phyloP scores from a whole-genome alignment of 306 rosid genomes.

The Lathyrus tuberosus region DNA sequence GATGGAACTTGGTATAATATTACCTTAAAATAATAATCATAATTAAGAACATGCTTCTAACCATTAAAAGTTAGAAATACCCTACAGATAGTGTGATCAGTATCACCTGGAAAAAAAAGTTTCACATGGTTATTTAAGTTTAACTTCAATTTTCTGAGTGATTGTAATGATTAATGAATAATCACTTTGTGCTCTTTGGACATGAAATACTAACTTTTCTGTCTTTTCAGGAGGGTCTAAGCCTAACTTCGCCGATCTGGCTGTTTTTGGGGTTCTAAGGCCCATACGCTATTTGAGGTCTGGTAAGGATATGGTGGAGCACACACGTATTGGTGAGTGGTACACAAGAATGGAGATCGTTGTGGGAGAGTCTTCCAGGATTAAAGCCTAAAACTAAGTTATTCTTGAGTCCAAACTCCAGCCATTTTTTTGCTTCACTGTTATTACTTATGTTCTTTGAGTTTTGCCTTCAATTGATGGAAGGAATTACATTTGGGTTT shows the following conservation, averaged over 20 bases:
- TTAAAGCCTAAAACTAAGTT: conserved; percentile 53
- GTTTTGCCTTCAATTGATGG: conserved; percentile 36
- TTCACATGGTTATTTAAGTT: conserved; percentile 16
- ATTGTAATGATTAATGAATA: conserved; percentile 2
- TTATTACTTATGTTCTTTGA: conserved; percentile 30
- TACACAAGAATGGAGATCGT: conserved; percentile 81
- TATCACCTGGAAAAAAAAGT: conserved; percentile 2
- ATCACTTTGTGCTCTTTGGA: conserved; percentile 19
- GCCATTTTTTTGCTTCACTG: conserved; percentile 21
- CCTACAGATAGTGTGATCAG: not conserved
- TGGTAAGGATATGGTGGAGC: conserved; percentile 95
- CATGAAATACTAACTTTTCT: conserved; percentile 18
- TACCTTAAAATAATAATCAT: not conserved
- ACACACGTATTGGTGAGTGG: conserved; percentile 94
- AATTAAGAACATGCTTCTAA: conserved; percentile 15
- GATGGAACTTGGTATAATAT: conserved; percentile 6
- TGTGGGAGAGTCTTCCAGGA: conserved; percentile 75
- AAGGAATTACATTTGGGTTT: conserved; percentile 32
- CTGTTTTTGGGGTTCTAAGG: conserved; percentile 71
- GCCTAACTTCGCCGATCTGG: conserved; percentile 56
- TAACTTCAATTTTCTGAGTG: conserved; percentile 20
- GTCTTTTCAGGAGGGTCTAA: conserved; percentile 64
- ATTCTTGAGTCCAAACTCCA: not conserved
- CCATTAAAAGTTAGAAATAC: conserved; percentile 10
- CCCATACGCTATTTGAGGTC: conserved; percentile 91